These are phyloP conservation scores for Neonectria faginata DNA, from an alignment of 2,329 filamentous ascomycete species.

Conservation along the genomic window DNA sequence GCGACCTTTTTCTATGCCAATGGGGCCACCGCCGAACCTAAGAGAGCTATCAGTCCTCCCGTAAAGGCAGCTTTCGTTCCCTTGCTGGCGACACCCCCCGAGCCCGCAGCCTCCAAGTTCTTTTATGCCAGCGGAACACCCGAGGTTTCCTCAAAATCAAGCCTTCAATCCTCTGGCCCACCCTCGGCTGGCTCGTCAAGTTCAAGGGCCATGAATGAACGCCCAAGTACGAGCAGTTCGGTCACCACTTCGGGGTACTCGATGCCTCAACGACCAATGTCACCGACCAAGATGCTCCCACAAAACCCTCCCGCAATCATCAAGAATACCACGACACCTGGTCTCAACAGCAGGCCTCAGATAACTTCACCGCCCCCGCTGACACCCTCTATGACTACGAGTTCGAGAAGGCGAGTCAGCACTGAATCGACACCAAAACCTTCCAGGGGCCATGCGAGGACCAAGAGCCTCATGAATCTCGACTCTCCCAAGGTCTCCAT, in stretches of 20 bases:
- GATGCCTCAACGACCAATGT: conserved; percentile 58
- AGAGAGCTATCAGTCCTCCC: conserved; percentile 49
- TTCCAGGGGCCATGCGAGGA: conserved; percentile 54
- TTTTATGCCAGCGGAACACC: conserved; percentile 78
- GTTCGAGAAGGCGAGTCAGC: conserved; percentile 57
- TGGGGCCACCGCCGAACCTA: conserved; percentile 56
- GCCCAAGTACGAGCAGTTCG: conserved; percentile 52
- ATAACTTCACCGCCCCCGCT: conserved; percentile 53
- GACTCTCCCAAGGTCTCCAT: conserved; percentile 53
- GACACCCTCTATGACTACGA: conserved; percentile 46
- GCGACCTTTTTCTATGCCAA: conserved; percentile 70
- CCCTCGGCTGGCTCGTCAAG: conserved; percentile 60
- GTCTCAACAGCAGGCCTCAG: conserved; percentile 45
- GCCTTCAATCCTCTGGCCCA: conserved; percentile 53
- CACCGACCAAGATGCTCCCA: conserved; percentile 60
- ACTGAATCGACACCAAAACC: conserved; percentile 54
- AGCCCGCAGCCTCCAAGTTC: conserved; percentile 70
- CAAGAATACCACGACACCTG: conserved; percentile 34
- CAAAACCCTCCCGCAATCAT: conserved; percentile 36
- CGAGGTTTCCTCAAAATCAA: conserved; percentile 55
- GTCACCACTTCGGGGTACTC: conserved; percentile 32
- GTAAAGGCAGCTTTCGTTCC: conserved; percentile 49
- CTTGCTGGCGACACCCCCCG: conserved; percentile 50
- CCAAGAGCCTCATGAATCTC: conserved; percentile 53
- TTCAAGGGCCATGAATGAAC: conserved; percentile 57